Conservation (phyloP, 2,329 filamentous ascomycete genomes). For the Davidsoniella australis region DNA sequence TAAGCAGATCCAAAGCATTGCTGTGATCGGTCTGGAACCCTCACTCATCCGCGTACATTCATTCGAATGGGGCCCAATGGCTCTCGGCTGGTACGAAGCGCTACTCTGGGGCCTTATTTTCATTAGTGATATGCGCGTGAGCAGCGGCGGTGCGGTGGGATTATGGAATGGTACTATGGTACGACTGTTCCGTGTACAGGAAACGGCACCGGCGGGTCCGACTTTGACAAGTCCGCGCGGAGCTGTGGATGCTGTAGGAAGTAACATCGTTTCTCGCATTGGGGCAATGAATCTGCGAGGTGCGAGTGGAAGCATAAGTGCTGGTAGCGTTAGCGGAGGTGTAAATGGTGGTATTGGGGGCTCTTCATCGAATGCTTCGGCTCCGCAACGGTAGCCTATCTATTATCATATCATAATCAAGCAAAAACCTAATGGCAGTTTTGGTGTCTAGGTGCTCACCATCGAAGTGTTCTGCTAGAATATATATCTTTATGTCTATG, state of each 20-base stretch:
- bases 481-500: too few relatives aligned
- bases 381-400: too few relatives aligned
- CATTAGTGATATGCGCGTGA: conserved; percentile 71
- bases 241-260: conserved; percentile 84
- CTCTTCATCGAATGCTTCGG: background rate
- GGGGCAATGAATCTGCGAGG: conserved; percentile 60
- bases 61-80: conserved; percentile 85
- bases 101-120: conserved; percentile 90
- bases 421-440: too few relatives aligned
- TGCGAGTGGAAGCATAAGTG: conserved; percentile 8
- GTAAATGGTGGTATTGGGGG: background rate
- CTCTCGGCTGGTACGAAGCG: conserved; percentile 89
- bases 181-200: conserved; percentile 77
- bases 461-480: too few relatives aligned
- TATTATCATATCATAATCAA: too few relatives aligned
- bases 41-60: conserved; percentile 63
- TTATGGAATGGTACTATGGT: conserved; percentile 78
- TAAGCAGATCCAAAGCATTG: conserved; percentile 39
- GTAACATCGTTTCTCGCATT: conserved; percentile 73
- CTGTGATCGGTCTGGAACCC: conserved; percentile 57
- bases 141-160: conserved; percentile 61
- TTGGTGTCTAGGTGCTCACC: too few relatives aligned
- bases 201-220: conserved; percentile 63
- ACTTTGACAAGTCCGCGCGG: conserved; percentile 71
- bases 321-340: background rate